phyloP scores from a whole-genome alignment of 805 yeast species.

The Myxozyma neotropica region DNA sequence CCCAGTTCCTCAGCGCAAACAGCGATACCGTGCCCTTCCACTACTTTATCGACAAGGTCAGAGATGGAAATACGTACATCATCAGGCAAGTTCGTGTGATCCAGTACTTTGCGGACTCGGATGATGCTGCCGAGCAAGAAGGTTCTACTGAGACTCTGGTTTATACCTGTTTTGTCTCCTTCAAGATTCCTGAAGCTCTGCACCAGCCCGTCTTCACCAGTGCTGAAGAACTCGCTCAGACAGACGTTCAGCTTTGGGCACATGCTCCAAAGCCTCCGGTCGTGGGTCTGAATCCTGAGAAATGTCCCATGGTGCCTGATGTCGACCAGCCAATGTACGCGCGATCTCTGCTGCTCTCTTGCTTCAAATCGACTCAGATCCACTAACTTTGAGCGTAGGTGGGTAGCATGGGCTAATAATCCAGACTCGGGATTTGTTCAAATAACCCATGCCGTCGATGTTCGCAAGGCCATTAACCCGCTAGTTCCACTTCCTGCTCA shows the following conservation, averaged over 20 bases:
- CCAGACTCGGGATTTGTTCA: conserved; percentile 3
- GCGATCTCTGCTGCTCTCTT: too few relatives aligned
- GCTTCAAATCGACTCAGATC: too few relatives aligned
- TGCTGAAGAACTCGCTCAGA: background rate
- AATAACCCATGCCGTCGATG: conserved; percentile 22
- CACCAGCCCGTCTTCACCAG: background rate
- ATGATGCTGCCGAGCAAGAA: background rate
- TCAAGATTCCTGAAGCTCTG: background rate
- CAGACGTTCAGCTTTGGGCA: conserved; percentile 2
- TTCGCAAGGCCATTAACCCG: conserved; percentile 8
- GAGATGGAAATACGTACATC: conserved; percentile 15
- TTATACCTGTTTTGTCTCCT: conserved; percentile 6
- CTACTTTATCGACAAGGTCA: conserved; percentile 12
- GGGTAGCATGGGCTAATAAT: conserved; percentile 14
- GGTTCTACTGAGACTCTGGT: background rate
- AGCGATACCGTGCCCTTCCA: conserved; percentile 14
- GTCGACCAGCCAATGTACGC: conserved; percentile 16
- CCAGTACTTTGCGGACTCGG: background rate
- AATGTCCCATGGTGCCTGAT: conserved; percentile 15
- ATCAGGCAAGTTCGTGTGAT: conserved; percentile 13
- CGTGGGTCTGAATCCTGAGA: conserved; percentile 12
- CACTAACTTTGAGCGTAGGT: background rate
- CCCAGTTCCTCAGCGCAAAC: conserved; percentile 15
- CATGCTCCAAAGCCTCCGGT: conserved; percentile 10
- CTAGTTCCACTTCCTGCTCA: background rate